Conservation (phyloP, 352 stramenopile genomes). For the Phytophthora sojae region DNA sequence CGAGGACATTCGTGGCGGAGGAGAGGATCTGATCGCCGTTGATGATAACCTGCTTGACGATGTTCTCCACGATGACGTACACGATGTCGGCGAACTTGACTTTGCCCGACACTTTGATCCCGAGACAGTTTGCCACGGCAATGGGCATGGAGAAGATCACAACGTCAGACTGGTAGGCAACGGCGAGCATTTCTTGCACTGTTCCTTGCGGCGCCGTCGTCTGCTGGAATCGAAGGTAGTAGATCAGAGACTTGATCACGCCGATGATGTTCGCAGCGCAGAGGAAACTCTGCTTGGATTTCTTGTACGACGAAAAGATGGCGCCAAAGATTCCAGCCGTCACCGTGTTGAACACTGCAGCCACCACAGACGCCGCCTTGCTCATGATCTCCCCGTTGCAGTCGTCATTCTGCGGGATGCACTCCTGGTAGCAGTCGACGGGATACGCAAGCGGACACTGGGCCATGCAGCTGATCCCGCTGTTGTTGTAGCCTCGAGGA, state of each 20-base stretch:
- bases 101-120: conserved; percentile 17
- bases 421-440: conserved; percentile 65
- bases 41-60: conserved; percentile 32
- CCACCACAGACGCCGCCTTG: conserved; percentile 46
- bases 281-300: conserved; percentile 31
- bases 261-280: conserved; percentile 42
- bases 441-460: conserved; percentile 70
- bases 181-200: conserved; percentile 34
- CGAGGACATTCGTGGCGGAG: conserved; percentile 26
- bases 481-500: conserved; percentile 30
- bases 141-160: conserved; percentile 36
- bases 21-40: conserved; percentile 41
- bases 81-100: conserved; percentile 20
- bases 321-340: conserved; percentile 50
- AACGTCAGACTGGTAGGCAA: conserved; percentile 40
- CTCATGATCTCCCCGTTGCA: conserved; percentile 38
- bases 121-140: conserved; percentile 37
- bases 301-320: conserved; percentile 41
- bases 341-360: conserved; percentile 44
- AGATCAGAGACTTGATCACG: conserved; percentile 35
- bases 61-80: conserved; percentile 30
- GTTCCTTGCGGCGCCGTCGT: conserved; percentile 26
- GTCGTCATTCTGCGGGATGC: conserved; percentile 61
- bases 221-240: conserved; percentile 31
- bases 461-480: conserved; percentile 32